Conservation (phyloP, 768 basidiomycete genomes). For the Gyrodon lividus region DNA sequence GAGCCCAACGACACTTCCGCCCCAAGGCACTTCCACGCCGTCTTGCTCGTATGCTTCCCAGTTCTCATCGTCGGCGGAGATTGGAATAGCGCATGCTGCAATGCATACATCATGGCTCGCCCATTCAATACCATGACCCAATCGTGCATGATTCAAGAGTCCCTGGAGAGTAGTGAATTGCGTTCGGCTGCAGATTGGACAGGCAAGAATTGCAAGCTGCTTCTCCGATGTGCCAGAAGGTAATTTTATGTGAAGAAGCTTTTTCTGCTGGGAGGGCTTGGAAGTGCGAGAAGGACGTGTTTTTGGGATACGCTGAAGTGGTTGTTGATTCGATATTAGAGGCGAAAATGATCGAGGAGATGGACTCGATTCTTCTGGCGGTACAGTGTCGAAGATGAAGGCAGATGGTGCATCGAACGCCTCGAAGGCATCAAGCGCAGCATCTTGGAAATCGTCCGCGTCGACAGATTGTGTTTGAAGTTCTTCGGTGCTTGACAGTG, state of each 20-base stretch:
- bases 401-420: conserved; percentile 39
- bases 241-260: conserved; percentile 41
- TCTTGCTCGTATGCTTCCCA: conserved; percentile 40
- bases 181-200: conserved; percentile 43
- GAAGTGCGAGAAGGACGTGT: conserved; percentile 28
- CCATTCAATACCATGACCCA: conserved; percentile 48
- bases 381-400: conserved; percentile 33
- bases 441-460: conserved; percentile 36
- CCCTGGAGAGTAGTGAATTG: conserved; percentile 54
- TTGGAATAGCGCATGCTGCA: conserved; percentile 40
- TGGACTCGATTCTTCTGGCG: conserved; percentile 22
- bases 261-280: conserved; percentile 31
- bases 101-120: conserved; percentile 54
- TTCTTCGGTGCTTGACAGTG: conserved; percentile 24
- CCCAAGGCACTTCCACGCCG: conserved; percentile 35
- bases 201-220: conserved; percentile 36
- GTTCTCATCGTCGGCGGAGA: conserved; percentile 31
- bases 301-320: conserved; percentile 20
- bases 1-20: conserved; percentile 42
- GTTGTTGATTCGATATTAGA: conserved; percentile 10
- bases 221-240: conserved; percentile 27
- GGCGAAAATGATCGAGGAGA: conserved; percentile 23
- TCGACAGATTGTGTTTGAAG: conserved; percentile 19
- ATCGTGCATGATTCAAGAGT: conserved; percentile 50
- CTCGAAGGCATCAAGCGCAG: conserved; percentile 43